phyloP scores from a whole-genome alignment of 805 yeast species.

The Monosporozyma aerobia region DNA sequence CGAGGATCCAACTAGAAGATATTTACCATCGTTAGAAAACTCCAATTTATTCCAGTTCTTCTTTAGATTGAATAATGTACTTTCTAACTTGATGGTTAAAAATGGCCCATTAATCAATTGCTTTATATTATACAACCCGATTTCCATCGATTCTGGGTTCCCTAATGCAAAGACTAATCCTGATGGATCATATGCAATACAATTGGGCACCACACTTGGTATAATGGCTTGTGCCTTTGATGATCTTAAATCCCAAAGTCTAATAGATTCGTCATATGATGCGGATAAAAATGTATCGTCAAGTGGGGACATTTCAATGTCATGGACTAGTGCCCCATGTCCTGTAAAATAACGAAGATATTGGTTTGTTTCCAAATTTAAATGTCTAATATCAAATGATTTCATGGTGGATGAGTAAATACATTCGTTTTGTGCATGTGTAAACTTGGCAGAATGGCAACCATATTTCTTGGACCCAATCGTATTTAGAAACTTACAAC shows the following conservation, averaged over 20 bases:
- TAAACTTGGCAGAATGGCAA: constrained; percentile 74
- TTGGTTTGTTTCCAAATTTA: constrained; percentile 67
- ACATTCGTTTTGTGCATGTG: constrained; percentile 63
- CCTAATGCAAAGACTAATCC: constrained; percentile 75
- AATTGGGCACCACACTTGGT: constrained; percentile 44
- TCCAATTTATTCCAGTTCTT: constrained; percentile 57
- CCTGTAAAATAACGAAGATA: constrained; percentile 83
- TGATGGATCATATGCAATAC: constrained; percentile 72
- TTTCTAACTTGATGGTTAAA: constrained; percentile 34
- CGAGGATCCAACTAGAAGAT: constrained; percentile 49
- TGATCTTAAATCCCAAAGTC: constrained; percentile 78
- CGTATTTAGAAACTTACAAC: constrained; percentile 60
- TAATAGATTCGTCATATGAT: constrained; percentile 67
- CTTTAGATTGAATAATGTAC: constrained; percentile 1
- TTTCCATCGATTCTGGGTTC: constrained; percentile 33
- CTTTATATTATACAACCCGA: constrained; percentile 54
- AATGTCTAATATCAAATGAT: constrained; percentile 65
- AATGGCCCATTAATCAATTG: constrained; percentile 53
- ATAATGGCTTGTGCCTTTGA: constrained; percentile 56
- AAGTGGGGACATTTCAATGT: constrained; percentile 64
- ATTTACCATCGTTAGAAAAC: constrained; percentile 70
- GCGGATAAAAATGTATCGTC: constrained; percentile 57
- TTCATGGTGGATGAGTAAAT: constrained; percentile 77
- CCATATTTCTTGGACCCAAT: constrained; percentile 87
- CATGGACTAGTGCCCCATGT: constrained; percentile 67